Evolutionary conservation across 2,329 filamentous ascomycete species (phyloP), one percentile per base, ranked within the genome.

Genomic region (Metarhizium brunneum): DNA sequence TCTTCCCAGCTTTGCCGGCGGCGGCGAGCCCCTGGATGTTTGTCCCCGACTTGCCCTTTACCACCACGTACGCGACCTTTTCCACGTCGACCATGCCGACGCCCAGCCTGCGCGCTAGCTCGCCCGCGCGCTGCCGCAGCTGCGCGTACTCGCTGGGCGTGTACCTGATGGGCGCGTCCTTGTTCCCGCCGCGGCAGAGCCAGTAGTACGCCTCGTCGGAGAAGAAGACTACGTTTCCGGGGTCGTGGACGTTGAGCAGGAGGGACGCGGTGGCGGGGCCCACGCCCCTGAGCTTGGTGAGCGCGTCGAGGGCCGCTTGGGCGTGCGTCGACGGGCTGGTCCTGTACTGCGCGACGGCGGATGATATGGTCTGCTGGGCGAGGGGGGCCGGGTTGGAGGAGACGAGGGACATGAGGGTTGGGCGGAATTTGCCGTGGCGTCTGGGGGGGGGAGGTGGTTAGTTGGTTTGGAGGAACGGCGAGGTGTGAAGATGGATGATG

Each of bases 231-330:
- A 85, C 76, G 13, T 71, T 69, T 0, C 74, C 68, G 0, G 85
- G 78, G 57, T 84, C 78, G 60, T 84, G 79, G 4, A 87, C 81
- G 4, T 85, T 80, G 2, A 94, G 76, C 1, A 92, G 71, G 36
- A 94, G 78, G 1, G 87, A 89, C 0, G 87, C 88, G 0, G 88
- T 92, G 7, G 89, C 89, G 1, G 89, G 88, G 0, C 89, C 89
- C 58, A 95, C 82, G 38, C 89, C 89, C 59, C 77, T 85, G n/a
- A 94, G 73, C 55, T 76, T 76, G 1, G 76, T 76, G 11, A 92
- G 73, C 1, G 71, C 69, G 3, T 76, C 74, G 6, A 89, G 65
- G 38, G 38, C 38, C 38, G 71, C 66, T 2, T 71, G 65, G 3
- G 79, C 75, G 20, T 71, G 68, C 3, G 16, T 10, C 43, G 70